Evolutionary conservation across 2,329 filamentous ascomycete genomes (phyloP).

Genomic region (Ceratocystiopsis brevicomis): DNA sequence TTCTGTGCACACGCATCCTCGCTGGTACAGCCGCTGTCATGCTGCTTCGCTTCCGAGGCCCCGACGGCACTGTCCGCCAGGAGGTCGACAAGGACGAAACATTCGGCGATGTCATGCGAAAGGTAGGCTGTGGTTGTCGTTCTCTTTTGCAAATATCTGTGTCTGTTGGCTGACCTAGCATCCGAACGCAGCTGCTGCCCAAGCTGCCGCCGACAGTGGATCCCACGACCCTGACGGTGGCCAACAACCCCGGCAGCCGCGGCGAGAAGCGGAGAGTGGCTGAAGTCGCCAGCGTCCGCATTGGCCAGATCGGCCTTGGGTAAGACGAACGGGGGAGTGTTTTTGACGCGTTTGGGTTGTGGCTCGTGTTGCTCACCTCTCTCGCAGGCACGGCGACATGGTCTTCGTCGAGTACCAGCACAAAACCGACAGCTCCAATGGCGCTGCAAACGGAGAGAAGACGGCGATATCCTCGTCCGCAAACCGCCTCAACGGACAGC

Average conservation of each 20-base stretch:
- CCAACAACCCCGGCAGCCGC: slow-evolving; percentile 35
- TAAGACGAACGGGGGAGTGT: slow-evolving; percentile 14
- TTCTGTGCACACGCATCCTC: too few species aligned
- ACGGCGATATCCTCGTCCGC: slow-evolving; percentile 25
- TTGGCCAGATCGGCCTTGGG: slow-evolving; percentile 42
- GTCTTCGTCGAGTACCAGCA: slow-evolving; percentile 71
- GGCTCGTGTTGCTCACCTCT: background rate
- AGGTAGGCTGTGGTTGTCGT: slow-evolving; percentile 20
- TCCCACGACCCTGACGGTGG: slow-evolving; percentile 38
- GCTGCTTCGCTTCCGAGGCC: slow-evolving; percentile 73
- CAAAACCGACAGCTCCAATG: slow-evolving; percentile 25
- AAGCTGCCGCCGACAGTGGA: slow-evolving; percentile 45
- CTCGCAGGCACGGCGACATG: slow-evolving; percentile 63
- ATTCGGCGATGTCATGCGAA: slow-evolving; percentile 42
- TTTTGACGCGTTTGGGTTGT: background rate
- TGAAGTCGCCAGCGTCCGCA: slow-evolving; percentile 36
- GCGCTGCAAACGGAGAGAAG: slow-evolving; percentile 19
- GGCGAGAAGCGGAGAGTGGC: slow-evolving; percentile 38
- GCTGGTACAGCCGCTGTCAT: slow-evolving; percentile 27
- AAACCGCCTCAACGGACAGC: slow-evolving; percentile 61
- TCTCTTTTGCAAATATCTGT: too few species aligned
- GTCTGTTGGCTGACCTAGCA: slow-evolving; percentile 4
- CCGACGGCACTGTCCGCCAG: slow-evolving; percentile 81
- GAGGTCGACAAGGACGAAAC: slow-evolving; percentile 55
- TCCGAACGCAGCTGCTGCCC: slow-evolving; percentile 28